These are phyloP conservation scores for Didymellaceae sp. DNA, from an alignment of 2,329 filamentous ascomycete genomes.

Conservation along the genomic window DNA sequence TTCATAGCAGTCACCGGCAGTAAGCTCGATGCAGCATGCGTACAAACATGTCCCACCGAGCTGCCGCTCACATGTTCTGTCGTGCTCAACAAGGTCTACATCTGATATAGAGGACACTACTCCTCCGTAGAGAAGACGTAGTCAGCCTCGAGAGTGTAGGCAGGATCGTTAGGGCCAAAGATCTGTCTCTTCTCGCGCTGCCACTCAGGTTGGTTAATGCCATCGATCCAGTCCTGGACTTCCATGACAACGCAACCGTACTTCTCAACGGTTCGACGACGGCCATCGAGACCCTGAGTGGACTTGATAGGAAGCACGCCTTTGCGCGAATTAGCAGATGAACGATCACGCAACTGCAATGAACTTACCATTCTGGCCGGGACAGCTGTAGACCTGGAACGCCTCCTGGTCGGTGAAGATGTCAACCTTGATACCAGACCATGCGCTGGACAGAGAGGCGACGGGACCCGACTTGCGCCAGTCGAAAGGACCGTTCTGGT, in stretches of 20 bases:
- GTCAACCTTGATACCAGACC: slow-evolving; percentile 83
- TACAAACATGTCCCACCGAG: not conserved
- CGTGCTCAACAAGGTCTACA: not conserved
- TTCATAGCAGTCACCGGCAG: not conserved
- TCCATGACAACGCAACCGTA: slow-evolving; percentile 91
- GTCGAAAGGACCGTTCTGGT: slow-evolving; percentile 62
- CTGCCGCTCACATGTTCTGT: not conserved
- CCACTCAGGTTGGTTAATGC: slow-evolving; percentile 92
- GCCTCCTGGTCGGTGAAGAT: slow-evolving; percentile 84
- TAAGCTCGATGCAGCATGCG: not conserved
- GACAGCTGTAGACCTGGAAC: slow-evolving; percentile 88
- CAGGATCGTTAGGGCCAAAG: slow-evolving; percentile 53
- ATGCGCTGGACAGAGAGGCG: slow-evolving; percentile 72
- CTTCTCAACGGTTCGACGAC: slow-evolving; percentile 70
- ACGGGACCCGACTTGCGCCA: slow-evolving; percentile 67
- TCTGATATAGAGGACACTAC: slow-evolving; percentile 1
- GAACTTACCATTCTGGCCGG: slow-evolving; percentile 69
- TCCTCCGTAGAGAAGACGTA: slow-evolving; percentile 52
- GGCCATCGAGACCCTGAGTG: slow-evolving; percentile 69
- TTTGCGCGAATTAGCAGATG: slow-evolving; percentile 26
- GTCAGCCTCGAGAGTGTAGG: slow-evolving; percentile 53
- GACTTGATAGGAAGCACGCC: slow-evolving; percentile 68
- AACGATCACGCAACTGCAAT: not conserved
- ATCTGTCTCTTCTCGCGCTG: slow-evolving; percentile 64
- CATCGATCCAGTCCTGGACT: slow-evolving; percentile 92